Percentiles rank a stretch among this genome's conserved stretches.
Conservation (phyloP, 768 basidiomycete genomes). For the Boletus tomentosulus region DNA sequence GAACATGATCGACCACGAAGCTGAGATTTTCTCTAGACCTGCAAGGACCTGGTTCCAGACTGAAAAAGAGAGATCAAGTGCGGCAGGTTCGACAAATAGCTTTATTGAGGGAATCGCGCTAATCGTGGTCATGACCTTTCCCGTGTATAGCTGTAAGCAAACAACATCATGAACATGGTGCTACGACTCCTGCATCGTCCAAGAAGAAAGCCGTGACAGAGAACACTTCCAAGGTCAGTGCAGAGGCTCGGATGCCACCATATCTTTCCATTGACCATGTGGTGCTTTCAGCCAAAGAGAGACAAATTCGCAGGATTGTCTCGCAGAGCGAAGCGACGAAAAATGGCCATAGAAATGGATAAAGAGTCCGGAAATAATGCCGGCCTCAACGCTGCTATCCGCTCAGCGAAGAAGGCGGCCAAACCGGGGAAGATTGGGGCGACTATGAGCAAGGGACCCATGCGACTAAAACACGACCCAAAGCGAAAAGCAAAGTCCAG, state of each 20-base stretch:
- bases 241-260: not conserved
- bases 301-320: slow-evolving; percentile 81
- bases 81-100: slow-evolving; percentile 54
- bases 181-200: slow-evolving; percentile 34
- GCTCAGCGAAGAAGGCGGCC: slow-evolving; percentile 78
- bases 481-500: slow-evolving; percentile 31
- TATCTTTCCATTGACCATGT: slow-evolving; percentile 4
- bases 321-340: slow-evolving; percentile 83
- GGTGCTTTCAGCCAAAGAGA: slow-evolving; percentile 55
- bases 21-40: slow-evolving; percentile 89
- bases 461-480: slow-evolving; percentile 34
- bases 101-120: slow-evolving; percentile 2
- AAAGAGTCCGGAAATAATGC: slow-evolving; percentile 53
- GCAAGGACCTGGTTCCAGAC: slow-evolving; percentile 99
- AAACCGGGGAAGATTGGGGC: slow-evolving; percentile 74
- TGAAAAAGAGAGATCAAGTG: slow-evolving; percentile 72
- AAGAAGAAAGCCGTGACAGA: slow-evolving; percentile 33
- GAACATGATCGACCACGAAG: slow-evolving; percentile 91
- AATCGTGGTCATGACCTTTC: not conserved
- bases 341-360: slow-evolving; percentile 81
- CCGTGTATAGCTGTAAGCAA: slow-evolving; percentile 63
- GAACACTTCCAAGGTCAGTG: slow-evolving; percentile 40
- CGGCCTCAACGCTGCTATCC: slow-evolving; percentile 69
- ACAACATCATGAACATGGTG: slow-evolving; percentile 61
- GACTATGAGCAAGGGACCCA: slow-evolving; percentile 35